Base-by-base conservation (phyloP, 495 filamentous ascomycete species). In the Aspergillus bertholletiae region DNA sequence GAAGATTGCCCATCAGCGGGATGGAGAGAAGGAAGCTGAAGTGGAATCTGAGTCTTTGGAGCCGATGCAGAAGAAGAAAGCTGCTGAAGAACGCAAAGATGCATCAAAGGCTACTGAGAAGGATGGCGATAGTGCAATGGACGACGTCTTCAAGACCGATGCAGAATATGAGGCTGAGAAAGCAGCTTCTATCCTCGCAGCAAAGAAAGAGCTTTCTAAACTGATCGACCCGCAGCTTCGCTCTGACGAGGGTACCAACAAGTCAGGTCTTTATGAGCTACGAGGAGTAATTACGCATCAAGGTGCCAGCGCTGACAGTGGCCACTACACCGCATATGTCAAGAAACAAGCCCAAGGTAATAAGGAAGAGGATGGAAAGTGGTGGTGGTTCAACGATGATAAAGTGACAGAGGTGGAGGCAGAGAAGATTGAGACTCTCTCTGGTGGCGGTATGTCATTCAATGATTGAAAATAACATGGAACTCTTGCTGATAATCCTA, bases 371-470 rank as follows among this genome's bases (percentile, higher is more conserved):
- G 92, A 96, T 58, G 91, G 86, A 51, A 96, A 93, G 59, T 98
- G 94, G 94, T 98, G 94, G 91, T 97, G 94, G 92, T 98, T 98
- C 80, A 96, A 98, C 66, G 94, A 98, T 62, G 95, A 98, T 64
- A 96, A 93, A 70, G 95, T 98, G 11, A 83, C 88, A 35, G 95
- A 97, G 72, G 94, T 98, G 24, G 86, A 92, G 3, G 73, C 82
- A 8, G 91, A 96, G 60, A 96, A 94, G 76, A 95, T 98, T 59
- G 87, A 93, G 64, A 85, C 87, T 6, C 79, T 98, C 56, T 80
- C 90, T 49, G 94, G 94, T 56, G 94, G 94, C 65, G 94, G 94
- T 85, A 72, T 71, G 84, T 74, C 7, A 7, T 32, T 51, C 46
- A 15, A 34, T 6, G 2, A 35, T 35, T 9, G 7, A 13, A 9